Evolutionary conservation across 768 basidiomycete species (phyloP), one percentile per base, ranked within the genome.

Genomic region (Sarcodon sp.): DNA sequence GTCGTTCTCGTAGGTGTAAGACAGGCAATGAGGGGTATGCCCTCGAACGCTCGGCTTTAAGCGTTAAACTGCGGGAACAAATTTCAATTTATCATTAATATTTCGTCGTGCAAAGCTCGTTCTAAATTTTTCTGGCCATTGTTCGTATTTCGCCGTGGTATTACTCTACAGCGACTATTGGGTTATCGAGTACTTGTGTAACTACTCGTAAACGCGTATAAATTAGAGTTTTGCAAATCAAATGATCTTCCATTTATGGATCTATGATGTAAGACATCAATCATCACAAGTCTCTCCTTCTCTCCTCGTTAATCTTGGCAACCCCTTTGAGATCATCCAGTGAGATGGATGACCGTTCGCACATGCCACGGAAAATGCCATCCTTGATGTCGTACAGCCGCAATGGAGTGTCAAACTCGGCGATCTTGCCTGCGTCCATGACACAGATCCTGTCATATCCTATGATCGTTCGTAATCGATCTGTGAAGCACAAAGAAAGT

Each of bases 371-470:
- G 69, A 93, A 93, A 53, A 88, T 81, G 1, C 87, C 80, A 45
- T 74, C 69, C 3, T 66, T 50, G 6, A 61, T 66, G 44, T 70
- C 55, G 63, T 77, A 90, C 13, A 93, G 63, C 38, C 70, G 73
- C 21, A 70, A 64, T 0, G 91, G 89, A 3, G 84, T 82, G 60
- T 90, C 89, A 57, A 87, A 86, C 72, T 93, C 90, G 71, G 77
- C 80, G 48, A 92, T 83, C 47, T 68, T 65, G 0, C 91, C 91
- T 1, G 80, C 79, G 56, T 88, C 82, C 60, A 94, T 77, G 13
- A 93, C 91, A 55, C 88, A 82, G 33, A 96, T 87, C 36, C 87
- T 73, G 63, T 97, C 89, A 57, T 92, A 93, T 10, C 77, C 72
- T 51, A 92, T 80, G 56, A 94, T 91, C 1, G 92, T 94, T 41